Percentiles rank a stretch among this genome's conserved stretches.
These are phyloP conservation scores for Fusarium nematophilum DNA, from an alignment of 2,329 filamentous ascomycete genomes.

Conservation along the genomic window DNA sequence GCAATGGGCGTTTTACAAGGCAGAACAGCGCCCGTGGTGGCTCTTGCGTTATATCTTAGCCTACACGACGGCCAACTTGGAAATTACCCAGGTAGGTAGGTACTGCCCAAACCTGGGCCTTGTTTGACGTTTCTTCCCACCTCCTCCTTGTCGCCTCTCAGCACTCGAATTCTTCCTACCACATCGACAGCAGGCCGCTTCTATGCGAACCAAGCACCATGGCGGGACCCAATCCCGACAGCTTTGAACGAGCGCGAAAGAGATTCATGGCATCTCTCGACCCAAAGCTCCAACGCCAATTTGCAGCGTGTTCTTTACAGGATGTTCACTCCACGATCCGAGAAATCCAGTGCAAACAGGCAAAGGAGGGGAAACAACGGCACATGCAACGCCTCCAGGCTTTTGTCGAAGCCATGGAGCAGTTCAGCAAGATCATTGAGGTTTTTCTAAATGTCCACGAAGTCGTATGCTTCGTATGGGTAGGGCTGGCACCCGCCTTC, in stretches of 20 bases:
- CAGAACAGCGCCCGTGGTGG: no score
- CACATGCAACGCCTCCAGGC: neutral
- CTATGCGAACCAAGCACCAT: neutral
- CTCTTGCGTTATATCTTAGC: no score
- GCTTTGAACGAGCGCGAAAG: constrained; percentile 6
- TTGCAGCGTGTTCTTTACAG: neutral
- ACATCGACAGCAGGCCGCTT: no score
- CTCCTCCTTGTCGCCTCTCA: no score
- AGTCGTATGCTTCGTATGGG: constrained; percentile 20
- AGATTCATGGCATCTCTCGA: constrained; percentile 4
- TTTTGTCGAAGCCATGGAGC: constrained; percentile 18
- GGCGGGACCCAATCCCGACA: neutral
- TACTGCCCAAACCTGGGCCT: no score
- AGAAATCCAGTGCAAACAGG: constrained; percentile 1
- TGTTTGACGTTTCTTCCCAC: no score
- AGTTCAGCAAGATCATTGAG: constrained; percentile 6
- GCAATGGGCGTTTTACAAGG: no score
- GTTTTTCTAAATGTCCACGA: constrained; percentile 11
- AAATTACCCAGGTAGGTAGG: no score
- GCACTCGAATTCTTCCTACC: no score
- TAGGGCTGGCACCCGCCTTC: neutral
- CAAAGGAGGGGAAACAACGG: neutral
- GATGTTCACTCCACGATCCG: neutral
- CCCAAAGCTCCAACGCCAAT: neutral
- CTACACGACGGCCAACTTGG: no score